These are phyloP conservation scores for Russula sp. DNA, from an alignment of 768 basidiomycete species.

Conservation along the genomic window DNA sequence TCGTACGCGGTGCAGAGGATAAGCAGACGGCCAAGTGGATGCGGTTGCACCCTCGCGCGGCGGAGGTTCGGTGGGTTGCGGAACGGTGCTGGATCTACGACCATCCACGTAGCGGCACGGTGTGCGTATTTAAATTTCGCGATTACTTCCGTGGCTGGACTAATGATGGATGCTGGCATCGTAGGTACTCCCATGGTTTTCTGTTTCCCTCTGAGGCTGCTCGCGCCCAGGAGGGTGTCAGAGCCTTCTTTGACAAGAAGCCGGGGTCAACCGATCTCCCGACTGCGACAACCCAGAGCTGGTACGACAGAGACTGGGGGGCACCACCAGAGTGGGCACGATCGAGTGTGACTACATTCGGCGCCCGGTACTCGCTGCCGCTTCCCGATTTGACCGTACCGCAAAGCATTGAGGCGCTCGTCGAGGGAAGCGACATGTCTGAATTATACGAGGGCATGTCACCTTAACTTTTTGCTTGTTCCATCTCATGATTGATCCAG, in stretches of 20 bases:
- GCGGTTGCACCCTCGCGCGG: constrained; percentile 70
- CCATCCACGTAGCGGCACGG: constrained; percentile 89
- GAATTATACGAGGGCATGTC: constrained; percentile 53
- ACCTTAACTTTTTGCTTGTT: constrained; percentile 3
- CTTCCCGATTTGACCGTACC: constrained; percentile 53
- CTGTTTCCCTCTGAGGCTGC: constrained; percentile 85
- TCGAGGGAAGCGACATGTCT: constrained; percentile 89
- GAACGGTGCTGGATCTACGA: constrained; percentile 99
- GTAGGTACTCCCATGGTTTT: constrained; percentile 92
- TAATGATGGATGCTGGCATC: background rate
- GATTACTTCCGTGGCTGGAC: background rate
- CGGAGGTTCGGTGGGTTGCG: constrained; percentile 80
- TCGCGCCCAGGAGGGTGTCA: constrained; percentile 55
- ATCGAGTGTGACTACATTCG: constrained; percentile 85
- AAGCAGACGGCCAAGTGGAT: constrained; percentile 94
- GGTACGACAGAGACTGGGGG: constrained; percentile 26
- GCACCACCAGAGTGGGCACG: constrained; percentile 62
- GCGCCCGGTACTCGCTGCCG: constrained; percentile 67
- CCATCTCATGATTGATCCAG: constrained; percentile 31
- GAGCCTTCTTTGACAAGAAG: constrained; percentile 45
- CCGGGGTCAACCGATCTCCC: constrained; percentile 23
- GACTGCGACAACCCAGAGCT: constrained; percentile 26
- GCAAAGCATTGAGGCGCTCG: constrained; percentile 83
- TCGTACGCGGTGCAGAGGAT: constrained; percentile 83
- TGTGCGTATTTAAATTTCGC: constrained; percentile 46